These are phyloP conservation scores for Escallonia rubra DNA, from an alignment of 129 eudicot genomes.

Conservation along the genomic window DNA sequence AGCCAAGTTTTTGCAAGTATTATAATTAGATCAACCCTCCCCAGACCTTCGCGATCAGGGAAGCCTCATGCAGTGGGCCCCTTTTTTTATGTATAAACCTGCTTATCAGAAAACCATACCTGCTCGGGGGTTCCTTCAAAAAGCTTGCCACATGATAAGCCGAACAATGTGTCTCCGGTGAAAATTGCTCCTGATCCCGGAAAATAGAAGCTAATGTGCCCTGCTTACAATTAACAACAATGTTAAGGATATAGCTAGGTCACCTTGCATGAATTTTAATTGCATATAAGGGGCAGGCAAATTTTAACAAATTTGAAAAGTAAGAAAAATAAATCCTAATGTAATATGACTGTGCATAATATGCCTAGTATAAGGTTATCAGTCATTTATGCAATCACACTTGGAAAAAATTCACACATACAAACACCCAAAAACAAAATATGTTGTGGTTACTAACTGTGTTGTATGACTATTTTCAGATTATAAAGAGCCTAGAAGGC, in stretches of 20 bases:
- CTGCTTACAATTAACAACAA: slow-evolving; percentile 35
- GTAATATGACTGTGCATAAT: too few species aligned
- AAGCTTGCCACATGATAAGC: slow-evolving; percentile 94
- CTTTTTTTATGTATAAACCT: background rate
- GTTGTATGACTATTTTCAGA: too few species aligned
- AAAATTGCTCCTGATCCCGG: slow-evolving; percentile 73
- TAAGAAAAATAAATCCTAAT: too few species aligned
- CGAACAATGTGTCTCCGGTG: slow-evolving; percentile 88
- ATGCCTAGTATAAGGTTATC: too few species aligned
- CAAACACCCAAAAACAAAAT: too few species aligned
- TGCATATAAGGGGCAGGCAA: too few species aligned
- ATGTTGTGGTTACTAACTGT: too few species aligned
- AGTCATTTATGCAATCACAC: too few species aligned
- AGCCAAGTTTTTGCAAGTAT: background rate
- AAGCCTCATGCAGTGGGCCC: background rate
- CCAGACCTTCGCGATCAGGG: background rate
- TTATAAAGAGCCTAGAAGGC: too few species aligned
- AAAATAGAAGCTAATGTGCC: slow-evolving; percentile 84
- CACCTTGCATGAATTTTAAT: background rate
- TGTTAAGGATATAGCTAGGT: background rate
- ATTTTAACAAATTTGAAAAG: too few species aligned
- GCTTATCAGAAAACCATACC: slow-evolving; percentile 25
- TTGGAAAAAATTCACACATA: too few species aligned
- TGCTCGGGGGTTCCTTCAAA: slow-evolving; percentile 92
- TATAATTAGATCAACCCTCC: background rate